Evolutionary conservation across 2,329 filamentous ascomycete species (phyloP).

Genomic region (Venturia oleaginea): DNA sequence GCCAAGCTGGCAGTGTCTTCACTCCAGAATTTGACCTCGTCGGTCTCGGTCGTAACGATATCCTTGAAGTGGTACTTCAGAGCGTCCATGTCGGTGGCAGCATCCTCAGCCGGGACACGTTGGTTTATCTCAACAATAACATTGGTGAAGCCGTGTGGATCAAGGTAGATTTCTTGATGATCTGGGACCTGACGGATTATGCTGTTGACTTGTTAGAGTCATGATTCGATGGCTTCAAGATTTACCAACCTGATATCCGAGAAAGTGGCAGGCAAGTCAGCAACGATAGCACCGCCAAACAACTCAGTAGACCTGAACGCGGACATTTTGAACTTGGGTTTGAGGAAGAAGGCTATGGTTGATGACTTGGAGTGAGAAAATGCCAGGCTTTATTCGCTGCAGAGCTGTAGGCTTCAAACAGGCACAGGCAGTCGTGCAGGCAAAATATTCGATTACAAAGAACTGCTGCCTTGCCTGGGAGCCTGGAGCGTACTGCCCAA

Average conservation of each 20-base stretch:
- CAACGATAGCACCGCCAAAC: slow-evolving; percentile 63
- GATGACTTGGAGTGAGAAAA: not conserved
- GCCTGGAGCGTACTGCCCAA: not conserved
- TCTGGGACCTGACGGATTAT: slow-evolving; percentile 68
- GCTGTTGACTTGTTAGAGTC: slow-evolving; percentile 34
- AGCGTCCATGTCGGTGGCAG: slow-evolving; percentile 60
- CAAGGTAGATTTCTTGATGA: slow-evolving; percentile 89
- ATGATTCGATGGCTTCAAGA: not conserved
- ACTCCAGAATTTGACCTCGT: slow-evolving; percentile 27
- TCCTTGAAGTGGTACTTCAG: slow-evolving; percentile 42
- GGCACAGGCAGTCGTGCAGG: not conserved
- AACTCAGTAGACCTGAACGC: slow-evolving; percentile 37
- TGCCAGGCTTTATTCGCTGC: not conserved
- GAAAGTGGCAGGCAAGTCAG: slow-evolving; percentile 58
- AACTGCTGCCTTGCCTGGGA: not conserved
- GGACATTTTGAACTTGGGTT: not conserved
- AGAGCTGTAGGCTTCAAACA: not conserved
- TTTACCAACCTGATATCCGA: slow-evolving; percentile 59
- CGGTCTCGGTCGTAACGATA: slow-evolving; percentile 30
- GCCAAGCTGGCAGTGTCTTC: slow-evolving; percentile 23
- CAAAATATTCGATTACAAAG: not conserved
- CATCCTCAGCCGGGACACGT: slow-evolving; percentile 53
- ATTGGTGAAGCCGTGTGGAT: slow-evolving; percentile 71
- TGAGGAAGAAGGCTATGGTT: not conserved
- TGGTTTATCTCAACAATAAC: slow-evolving; percentile 89